Conservation (phyloP, 257 asterid species). For the Thymus quinquecostatus region DNA sequence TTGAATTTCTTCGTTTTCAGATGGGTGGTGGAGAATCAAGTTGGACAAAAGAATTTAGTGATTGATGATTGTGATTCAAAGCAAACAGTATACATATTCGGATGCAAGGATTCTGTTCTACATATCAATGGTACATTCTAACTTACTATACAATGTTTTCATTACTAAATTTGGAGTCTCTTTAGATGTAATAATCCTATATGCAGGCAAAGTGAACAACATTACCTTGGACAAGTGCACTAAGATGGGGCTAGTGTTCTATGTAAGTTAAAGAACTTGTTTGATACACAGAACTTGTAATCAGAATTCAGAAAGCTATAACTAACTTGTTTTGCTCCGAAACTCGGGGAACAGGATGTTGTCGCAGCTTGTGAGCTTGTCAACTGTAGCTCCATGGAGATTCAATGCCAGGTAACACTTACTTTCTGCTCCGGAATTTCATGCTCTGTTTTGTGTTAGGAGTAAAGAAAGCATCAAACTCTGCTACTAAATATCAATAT, state of each 20-base stretch:
- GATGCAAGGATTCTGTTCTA: slow-evolving; percentile 83
- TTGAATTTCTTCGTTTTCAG: slow-evolving; percentile 39
- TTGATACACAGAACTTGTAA: not conserved
- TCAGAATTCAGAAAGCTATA: not conserved
- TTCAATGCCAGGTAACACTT: slow-evolving; percentile 79
- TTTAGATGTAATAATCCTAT: not conserved
- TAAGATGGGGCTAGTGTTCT: slow-evolving; percentile 86
- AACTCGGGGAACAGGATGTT: slow-evolving; percentile 61
- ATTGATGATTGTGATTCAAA: slow-evolving; percentile 80
- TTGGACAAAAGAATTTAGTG: slow-evolving; percentile 60
- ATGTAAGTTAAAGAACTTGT: slow-evolving; percentile 47
- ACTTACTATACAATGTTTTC: not conserved
- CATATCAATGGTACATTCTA: slow-evolving; percentile 66
- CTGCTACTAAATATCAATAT: not conserved
- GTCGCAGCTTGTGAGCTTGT: slow-evolving; percentile 98
- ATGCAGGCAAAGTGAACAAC: slow-evolving; percentile 87
- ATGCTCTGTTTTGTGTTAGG: not conserved
- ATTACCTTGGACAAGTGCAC: slow-evolving; percentile 93
- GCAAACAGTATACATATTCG: slow-evolving; percentile 74
- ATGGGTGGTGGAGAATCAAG: slow-evolving; percentile 88
- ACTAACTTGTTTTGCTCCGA: slow-evolving; percentile 24
- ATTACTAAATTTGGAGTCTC: not conserved
- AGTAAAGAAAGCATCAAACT: not conserved
- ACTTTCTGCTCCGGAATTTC: not conserved
- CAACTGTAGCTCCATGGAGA: slow-evolving; percentile 73